A percentile compares a stretch with the other conserved stretches of the same genome.
Conservation (phyloP, 2,329 filamentous ascomycete species). For the Periconia sp. region DNA sequence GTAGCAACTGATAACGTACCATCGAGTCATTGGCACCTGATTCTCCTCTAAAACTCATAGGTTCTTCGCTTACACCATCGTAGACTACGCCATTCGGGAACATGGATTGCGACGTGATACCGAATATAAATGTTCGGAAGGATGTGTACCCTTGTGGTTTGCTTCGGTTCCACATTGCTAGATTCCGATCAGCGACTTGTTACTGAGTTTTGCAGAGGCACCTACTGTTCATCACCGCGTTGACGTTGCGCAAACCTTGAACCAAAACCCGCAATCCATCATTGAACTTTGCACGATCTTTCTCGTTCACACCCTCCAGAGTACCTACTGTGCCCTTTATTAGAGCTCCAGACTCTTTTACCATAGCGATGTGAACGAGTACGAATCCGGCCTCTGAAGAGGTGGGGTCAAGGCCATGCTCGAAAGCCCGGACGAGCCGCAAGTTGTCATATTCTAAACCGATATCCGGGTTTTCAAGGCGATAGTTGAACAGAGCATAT, state of each 20-base stretch:
- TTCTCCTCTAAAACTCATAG: conserved; percentile 84
- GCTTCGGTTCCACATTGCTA: conserved; percentile 86
- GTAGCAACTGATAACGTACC: conserved; percentile 43
- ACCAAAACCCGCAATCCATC: conserved; percentile 54
- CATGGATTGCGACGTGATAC: conserved; percentile 91
- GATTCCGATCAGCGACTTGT: background rate
- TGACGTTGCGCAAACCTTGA: conserved; percentile 67
- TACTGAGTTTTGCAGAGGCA: conserved; percentile 10
- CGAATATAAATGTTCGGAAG: conserved; percentile 96
- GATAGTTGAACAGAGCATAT: conserved; percentile 66
- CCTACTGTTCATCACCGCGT: conserved; percentile 74
- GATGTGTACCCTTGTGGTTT: conserved; percentile 81
- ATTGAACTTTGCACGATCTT: conserved; percentile 63
- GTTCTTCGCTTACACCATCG: conserved; percentile 75
- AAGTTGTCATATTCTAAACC: conserved; percentile 64
- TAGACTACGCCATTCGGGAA: conserved; percentile 91
- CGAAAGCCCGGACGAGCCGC: conserved; percentile 86
- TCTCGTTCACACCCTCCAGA: conserved; percentile 54
- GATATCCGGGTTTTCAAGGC: conserved; percentile 56
- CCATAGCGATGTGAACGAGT: conserved; percentile 96
- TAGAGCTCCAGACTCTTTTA: conserved; percentile 77
- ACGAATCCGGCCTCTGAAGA: conserved; percentile 95
- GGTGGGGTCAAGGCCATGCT: conserved; percentile 79
- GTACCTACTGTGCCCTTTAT: conserved; percentile 71
- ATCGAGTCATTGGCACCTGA: conserved; percentile 94